Evolutionary conservation across 2,329 filamentous ascomycete species (phyloP), one percentile per base, ranked within the genome.

Genomic region (Exserohilum rostratum): DNA sequence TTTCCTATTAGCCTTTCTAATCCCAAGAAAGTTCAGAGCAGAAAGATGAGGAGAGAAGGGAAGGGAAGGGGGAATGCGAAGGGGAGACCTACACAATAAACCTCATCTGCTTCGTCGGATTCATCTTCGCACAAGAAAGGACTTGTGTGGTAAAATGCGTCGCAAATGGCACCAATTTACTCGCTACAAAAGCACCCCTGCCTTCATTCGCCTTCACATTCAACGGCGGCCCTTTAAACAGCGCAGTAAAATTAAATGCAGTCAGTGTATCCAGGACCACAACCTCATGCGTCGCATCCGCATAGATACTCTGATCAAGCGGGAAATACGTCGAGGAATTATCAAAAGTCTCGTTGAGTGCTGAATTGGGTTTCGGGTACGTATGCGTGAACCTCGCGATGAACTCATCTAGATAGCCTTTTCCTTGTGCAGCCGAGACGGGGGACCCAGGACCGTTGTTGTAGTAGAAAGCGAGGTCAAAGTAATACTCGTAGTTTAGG

Each of bases 401-500:
- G 51, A 61, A 72, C 25, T 71, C 66, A 30, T 71, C 67, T 0
- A 72, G 62, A 22, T 62, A 72, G 1, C 62, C 68, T 30, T 72
- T 72, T n/a, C 69, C 69, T 50, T 72, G 67, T 0, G 68, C 69
- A n/a, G 69, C 69, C 7, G 69, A 55, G 3, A 71, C 68, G 3
- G 68, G 68, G 4, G 66, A 69, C 5, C 69, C 68, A 7, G 66
- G 66, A 0, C 69, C 66, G 49, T 72, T 72, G 60, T 72, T 70
- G 58, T 66, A 69, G 58, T 69, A 71, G 62, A 77, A 66, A 52
- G 72, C 72, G 27, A 80, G 62, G 51, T 80, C 78, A 57, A 72
- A 78, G 62, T 72, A 78, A 61, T 80, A 79, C 46, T 79, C 77
- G 50, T 74, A 78, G 55, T 78, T 77, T 9, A 78, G 27, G 53